phyloP scores from a whole-genome alignment of 2,329 filamentous ascomycete genomes.

The Cordyceps cateniannulata region DNA sequence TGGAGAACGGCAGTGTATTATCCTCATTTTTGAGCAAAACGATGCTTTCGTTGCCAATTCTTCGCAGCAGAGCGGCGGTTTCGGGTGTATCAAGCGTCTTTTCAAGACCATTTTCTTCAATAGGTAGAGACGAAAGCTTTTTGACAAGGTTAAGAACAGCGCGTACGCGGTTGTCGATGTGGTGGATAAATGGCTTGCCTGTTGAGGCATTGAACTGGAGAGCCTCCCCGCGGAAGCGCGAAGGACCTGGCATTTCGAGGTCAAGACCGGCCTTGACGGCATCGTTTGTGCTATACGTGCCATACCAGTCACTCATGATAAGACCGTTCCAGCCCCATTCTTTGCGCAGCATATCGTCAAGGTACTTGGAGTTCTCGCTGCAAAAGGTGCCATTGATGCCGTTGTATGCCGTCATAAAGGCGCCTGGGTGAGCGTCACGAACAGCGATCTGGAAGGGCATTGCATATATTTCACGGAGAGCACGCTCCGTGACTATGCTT shows the following conservation, averaged over 20 bases:
- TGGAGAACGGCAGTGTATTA: conserved; percentile 55
- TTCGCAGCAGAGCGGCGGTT: conserved; percentile 56
- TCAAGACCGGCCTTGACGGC: conserved; percentile 47
- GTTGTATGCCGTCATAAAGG: conserved; percentile 55
- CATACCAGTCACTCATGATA: conserved; percentile 55
- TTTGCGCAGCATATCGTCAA: conserved; percentile 44
- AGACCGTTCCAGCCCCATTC: conserved; percentile 54
- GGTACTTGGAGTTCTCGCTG: conserved; percentile 45
- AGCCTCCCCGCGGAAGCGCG: conserved; percentile 43
- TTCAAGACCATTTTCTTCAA: conserved; percentile 50
- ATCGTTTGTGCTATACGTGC: conserved; percentile 48
- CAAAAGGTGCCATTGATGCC: conserved; percentile 51
- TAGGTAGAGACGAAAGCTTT: conserved; percentile 44
- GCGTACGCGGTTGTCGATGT: conserved; percentile 52
- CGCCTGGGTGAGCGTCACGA: conserved; percentile 42
- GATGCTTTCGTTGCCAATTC: conserved; percentile 61
- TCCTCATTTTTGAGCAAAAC: conserved; percentile 69
- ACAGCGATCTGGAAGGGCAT: conserved; percentile 53
- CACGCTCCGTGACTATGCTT: conserved; percentile 47
- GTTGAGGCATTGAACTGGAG: conserved; percentile 47
- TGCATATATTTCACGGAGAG: conserved; percentile 52
- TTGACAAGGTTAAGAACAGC: conserved; percentile 55
- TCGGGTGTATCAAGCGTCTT: conserved; percentile 51
- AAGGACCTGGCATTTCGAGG: conserved; percentile 54
- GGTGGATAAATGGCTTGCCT: conserved; percentile 48